phyloP scores from a whole-genome alignment of 2,329 filamentous ascomycete species.

The Aspergillus sp. region DNA sequence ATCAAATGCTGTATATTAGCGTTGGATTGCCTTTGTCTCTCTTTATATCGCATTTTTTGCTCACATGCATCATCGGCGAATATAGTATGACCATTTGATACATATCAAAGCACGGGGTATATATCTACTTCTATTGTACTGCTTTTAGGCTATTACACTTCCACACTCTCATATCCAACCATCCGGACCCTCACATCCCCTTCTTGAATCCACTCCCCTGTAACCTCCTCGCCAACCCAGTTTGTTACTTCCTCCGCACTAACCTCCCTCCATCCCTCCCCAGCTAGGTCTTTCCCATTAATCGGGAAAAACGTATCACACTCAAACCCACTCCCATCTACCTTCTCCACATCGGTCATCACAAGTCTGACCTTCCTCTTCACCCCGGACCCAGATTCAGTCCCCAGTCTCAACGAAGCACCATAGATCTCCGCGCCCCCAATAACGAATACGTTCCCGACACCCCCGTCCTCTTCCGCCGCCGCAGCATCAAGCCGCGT shows the following conservation, averaged over 20 bases:
- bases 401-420: conserved; percentile 56
- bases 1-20: neutral
- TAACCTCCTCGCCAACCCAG: conserved; percentile 46
- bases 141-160: neutral
- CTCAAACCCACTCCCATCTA: conserved; percentile 36
- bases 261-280: conserved; percentile 34
- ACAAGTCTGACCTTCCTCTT: conserved; percentile 33
- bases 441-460: conserved; percentile 76
- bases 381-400: neutral
- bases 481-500: conserved; percentile 33
- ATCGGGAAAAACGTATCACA: conserved; percentile 52
- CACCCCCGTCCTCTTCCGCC: conserved; percentile 11
- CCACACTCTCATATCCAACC: conserved; percentile 43
- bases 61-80: conserved; percentile 4
- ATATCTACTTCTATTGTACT: neutral
- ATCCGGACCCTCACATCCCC: conserved; percentile 52
- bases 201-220: conserved; percentile 47
- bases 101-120: neutral
- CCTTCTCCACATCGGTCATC: conserved; percentile 41
- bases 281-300: conserved; percentile 30
- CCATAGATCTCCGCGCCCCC: conserved; percentile 85
- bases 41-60: neutral
- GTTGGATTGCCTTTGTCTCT: neutral
- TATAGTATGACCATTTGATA: neutral
- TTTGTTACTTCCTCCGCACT: conserved; percentile 34